Evolutionary conservation across 1,139 yeast genomes (phyloP).

Genomic region (Zygoascus sp.): DNA sequence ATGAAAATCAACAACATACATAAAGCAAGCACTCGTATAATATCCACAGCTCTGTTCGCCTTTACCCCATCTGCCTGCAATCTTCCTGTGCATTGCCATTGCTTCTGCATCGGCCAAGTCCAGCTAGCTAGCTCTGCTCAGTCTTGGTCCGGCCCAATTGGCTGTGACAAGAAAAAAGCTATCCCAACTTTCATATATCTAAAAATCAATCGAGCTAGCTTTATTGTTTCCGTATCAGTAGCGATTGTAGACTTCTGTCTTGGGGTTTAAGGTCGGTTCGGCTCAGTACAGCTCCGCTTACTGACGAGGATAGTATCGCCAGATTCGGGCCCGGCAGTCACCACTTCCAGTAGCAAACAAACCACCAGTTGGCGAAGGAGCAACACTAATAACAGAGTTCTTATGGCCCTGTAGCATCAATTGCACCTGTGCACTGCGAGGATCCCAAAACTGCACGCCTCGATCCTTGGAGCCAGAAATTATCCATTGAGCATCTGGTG

Average conservation of each 20-base stretch:
- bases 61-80: no score
- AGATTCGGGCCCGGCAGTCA: slow-evolving; percentile 94
- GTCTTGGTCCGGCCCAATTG: no score
- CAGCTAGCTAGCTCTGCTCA: no score
- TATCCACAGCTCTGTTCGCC: background rate
- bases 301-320: slow-evolving; percentile 53
- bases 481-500: slow-evolving; percentile 89
- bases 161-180: no score
- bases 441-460: slow-evolving; percentile 97
- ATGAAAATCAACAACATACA: background rate
- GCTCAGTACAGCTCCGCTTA: no score
- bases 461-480: slow-evolving; percentile 95
- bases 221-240: no score
- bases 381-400: slow-evolving; percentile 91
- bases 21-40: background rate
- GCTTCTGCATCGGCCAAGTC: no score
- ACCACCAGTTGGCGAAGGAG: slow-evolving; percentile 75
- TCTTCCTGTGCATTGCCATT: no score
- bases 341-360: slow-evolving; percentile 97
- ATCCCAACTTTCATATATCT: no score
- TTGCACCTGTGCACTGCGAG: slow-evolving; percentile 84
- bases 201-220: no score
- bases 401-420: slow-evolving; percentile 96
- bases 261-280: no score
- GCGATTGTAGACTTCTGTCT: no score